phyloP scores from a whole-genome alignment of 495 filamentous ascomycete genomes.

The Hyaloscypha finlandica region DNA sequence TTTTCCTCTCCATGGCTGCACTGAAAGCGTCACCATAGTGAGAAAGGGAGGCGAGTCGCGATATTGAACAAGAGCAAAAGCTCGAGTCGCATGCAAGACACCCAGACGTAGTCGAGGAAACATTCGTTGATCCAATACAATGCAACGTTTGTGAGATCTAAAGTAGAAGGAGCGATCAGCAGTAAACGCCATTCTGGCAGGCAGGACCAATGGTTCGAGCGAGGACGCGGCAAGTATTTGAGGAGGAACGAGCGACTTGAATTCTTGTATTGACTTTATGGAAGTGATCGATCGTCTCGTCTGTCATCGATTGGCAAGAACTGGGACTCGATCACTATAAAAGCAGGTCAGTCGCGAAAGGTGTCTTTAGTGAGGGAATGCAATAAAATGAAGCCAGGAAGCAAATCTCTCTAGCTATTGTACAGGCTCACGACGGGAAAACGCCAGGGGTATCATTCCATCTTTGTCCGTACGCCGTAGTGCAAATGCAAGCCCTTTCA shows the following conservation, averaged over 20 bases:
- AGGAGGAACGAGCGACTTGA: background rate
- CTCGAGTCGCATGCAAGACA: background rate
- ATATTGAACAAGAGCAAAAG: background rate
- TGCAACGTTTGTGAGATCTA: slow-evolving; percentile 9
- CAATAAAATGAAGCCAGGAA: slow-evolving; percentile 20
- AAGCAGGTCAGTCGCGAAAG: slow-evolving; percentile 28
- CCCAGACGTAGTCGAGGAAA: background rate
- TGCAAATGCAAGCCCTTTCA: slow-evolving; percentile 13
- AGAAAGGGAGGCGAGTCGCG: slow-evolving; percentile 27
- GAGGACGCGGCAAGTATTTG: background rate
- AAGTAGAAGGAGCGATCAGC: slow-evolving; percentile 19
- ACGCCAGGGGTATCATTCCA: slow-evolving; percentile 31
- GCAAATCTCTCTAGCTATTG: slow-evolving; percentile 20
- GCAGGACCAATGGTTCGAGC: background rate
- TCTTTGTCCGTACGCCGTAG: slow-evolving; percentile 27
- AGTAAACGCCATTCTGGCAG: slow-evolving; percentile 17
- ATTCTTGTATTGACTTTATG: slow-evolving; percentile 6
- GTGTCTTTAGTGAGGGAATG: background rate
- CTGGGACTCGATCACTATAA: slow-evolving; percentile 31
- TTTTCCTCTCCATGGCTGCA: slow-evolving; percentile 30
- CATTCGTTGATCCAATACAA: background rate
- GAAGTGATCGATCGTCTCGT: slow-evolving; percentile 28
- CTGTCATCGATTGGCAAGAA: slow-evolving; percentile 14
- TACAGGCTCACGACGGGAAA: slow-evolving; percentile 27
- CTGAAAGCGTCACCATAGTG: slow-evolving; percentile 27